A percentile compares a stretch with the other conserved stretches of the same genome.
These are phyloP conservation scores for Syzygium malaccense DNA, from an alignment of 441 rosid genomes.

Conservation along the genomic window DNA sequence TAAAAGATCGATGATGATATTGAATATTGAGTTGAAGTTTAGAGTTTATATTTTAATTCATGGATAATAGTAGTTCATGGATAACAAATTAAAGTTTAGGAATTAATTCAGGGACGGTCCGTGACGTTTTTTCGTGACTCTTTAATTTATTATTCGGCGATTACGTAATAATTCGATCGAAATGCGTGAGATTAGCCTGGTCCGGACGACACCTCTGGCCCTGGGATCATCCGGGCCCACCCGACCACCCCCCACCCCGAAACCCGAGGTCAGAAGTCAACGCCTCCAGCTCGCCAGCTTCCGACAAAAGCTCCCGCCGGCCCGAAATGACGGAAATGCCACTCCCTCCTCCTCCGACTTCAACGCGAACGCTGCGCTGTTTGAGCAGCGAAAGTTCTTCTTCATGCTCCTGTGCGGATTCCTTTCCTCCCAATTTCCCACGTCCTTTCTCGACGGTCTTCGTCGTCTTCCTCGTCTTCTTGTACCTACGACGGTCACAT, in stretches of 20 bases:
- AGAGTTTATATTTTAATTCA: too few relatives aligned
- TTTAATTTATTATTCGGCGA: neutral
- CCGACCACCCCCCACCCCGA: neutral
- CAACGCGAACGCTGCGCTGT: neutral
- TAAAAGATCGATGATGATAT: too few relatives aligned
- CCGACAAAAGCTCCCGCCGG: neutral
- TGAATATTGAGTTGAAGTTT: too few relatives aligned
- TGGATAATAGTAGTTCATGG: too few relatives aligned
- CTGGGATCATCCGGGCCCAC: neutral
- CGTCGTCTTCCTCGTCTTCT: neutral
- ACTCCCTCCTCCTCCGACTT: neutral
- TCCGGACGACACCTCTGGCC: neutral
- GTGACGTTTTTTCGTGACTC: too few relatives aligned
- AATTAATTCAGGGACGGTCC: too few relatives aligned
- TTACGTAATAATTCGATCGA: neutral
- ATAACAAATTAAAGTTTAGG: too few relatives aligned
- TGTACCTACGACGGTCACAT: neutral
- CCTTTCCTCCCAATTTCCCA: neutral
- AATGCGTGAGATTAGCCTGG: neutral
- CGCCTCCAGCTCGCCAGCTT: neutral
- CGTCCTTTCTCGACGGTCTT: neutral
- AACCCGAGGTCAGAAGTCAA: neutral
- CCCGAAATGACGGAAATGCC: neutral
- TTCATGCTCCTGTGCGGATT: neutral
- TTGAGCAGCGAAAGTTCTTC: neutral